Conservation (phyloP, 129 eudicot species). For the Artemisia tridentata region DNA sequence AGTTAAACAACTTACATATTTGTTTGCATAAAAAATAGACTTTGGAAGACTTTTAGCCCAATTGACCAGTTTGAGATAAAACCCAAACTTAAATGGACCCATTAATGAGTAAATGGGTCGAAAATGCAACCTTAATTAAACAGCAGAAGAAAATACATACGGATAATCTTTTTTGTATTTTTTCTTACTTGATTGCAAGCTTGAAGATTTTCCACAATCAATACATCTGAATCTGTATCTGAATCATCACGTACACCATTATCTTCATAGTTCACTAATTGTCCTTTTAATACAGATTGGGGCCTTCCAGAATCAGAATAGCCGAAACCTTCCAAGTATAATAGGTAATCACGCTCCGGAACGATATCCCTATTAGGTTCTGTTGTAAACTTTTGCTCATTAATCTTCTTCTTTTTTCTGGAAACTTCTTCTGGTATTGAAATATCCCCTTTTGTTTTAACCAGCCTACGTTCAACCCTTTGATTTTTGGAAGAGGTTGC, state of each 20-base stretch:
- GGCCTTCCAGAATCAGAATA: too few species aligned
- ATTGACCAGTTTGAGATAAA: neutral
- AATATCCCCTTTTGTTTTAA: neutral
- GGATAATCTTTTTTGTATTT: slow-evolving; percentile 13
- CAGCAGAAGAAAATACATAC: slow-evolving; percentile 17
- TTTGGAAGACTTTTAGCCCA: too few species aligned
- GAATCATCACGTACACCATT: neutral
- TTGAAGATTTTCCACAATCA: slow-evolving; percentile 26
- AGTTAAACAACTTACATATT: too few species aligned
- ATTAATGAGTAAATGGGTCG: neutral
- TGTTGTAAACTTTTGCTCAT: neutral
- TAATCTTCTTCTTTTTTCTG: slow-evolving; percentile 11
- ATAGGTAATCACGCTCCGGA: neutral
- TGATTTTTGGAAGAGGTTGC: slow-evolving; percentile 2
- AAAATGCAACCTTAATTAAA: neutral
- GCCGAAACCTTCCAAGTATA: too few species aligned
- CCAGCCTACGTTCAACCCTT: slow-evolving; percentile 6
- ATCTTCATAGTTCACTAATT: slow-evolving; percentile 18
- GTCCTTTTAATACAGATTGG: neutral
- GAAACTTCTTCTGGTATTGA: neutral
- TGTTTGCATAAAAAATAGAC: too few species aligned
- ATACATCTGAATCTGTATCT: slow-evolving; percentile 26
- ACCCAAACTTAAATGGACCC: neutral
- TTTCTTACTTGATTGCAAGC: slow-evolving; percentile 15
- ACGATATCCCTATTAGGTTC: neutral